Evolutionary conservation across 108 stramenopile genomes (phyloP).

Genomic region (Cyclotella sp.): DNA sequence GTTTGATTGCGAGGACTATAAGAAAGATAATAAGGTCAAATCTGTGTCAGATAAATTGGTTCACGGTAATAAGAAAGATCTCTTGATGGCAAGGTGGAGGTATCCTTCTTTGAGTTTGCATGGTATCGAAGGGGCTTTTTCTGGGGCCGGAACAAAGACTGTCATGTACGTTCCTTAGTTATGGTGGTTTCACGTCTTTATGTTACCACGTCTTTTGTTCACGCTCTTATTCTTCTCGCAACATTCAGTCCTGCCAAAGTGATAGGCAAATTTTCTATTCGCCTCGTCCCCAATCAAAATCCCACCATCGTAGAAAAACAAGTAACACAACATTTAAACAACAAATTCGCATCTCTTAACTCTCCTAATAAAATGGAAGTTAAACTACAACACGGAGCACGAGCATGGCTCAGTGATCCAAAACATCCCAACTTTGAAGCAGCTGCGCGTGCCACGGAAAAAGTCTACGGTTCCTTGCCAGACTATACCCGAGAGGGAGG

Average conservation of each 20-base stretch:
- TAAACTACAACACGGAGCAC: conserved; percentile 69
- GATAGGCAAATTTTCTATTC: conserved; percentile 83
- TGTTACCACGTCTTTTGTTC: not conserved
- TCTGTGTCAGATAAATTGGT: conserved; percentile 63
- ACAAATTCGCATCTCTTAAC: conserved; percentile 60
- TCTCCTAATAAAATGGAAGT: conserved; percentile 75
- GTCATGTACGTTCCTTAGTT: conserved; percentile 55
- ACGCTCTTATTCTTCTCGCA: not conserved
- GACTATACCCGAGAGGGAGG: conserved; percentile 89
- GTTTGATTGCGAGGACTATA: conserved; percentile 70
- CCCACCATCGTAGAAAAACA: conserved; percentile 61
- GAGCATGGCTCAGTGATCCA: conserved; percentile 79
- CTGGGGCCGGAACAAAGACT: conserved; percentile 82
- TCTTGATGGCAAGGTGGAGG: conserved; percentile 85
- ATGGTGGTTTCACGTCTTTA: not conserved
- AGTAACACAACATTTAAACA: conserved; percentile 64
- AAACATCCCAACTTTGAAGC: conserved; percentile 86
- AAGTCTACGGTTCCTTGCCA: conserved; percentile 66
- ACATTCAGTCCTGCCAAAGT: conserved; percentile 59
- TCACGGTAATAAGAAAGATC: conserved; percentile 64
- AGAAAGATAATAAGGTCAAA: conserved; percentile 63
- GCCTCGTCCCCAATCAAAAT: conserved; percentile 85
- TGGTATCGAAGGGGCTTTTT: conserved; percentile 88
- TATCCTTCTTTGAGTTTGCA: conserved; percentile 86
- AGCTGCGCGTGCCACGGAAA: conserved; percentile 74